A percentile compares a stretch with the other conserved stretches of the same genome.
Evolutionary conservation across 139 green algal genomes (phyloP).

Genomic region (Picocystis salinarum): DNA sequence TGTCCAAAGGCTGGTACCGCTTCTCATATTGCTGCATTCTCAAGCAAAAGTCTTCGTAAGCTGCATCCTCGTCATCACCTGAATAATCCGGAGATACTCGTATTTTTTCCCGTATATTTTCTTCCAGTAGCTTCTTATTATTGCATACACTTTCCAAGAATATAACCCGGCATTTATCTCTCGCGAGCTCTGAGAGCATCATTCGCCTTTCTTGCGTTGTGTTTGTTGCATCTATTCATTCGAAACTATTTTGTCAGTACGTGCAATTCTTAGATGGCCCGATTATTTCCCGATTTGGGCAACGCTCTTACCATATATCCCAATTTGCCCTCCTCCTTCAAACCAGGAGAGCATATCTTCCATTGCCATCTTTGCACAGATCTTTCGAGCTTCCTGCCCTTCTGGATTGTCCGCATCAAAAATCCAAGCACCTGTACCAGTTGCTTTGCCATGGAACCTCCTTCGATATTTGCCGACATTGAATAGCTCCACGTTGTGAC

Average conservation of each 20-base stretch:
- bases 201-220: not conserved
- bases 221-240: not conserved
- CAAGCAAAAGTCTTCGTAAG: not conserved
- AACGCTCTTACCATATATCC: not conserved
- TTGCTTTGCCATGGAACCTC: not conserved
- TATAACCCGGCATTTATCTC: conserved; percentile 57
- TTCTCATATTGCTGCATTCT: not conserved
- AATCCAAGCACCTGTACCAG: too few relatives aligned
- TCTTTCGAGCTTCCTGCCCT: too few relatives aligned
- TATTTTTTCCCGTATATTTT: conserved; percentile 83
- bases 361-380: conserved; percentile 34
- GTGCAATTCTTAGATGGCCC: conserved; percentile 36
- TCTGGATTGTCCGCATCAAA: not conserved
- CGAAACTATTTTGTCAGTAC: conserved; percentile 42
- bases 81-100: conserved; percentile 70
- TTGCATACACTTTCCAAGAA: conserved; percentile 93
- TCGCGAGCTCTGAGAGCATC: not conserved
- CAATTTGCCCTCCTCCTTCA: too few relatives aligned
- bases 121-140: conserved; percentile 53
- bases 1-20: not conserved
- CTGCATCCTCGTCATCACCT: conserved; percentile 27
- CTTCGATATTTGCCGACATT: conserved; percentile 80
- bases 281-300: conserved; percentile 5
- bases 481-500: conserved; percentile 77
- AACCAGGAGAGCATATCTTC: conserved; percentile 71